Percentiles rank a stretch among this genome's conserved stretches.
These are phyloP conservation scores for Cicer judaicum DNA, from an alignment of 306 rosid species.

Conservation along the genomic window DNA sequence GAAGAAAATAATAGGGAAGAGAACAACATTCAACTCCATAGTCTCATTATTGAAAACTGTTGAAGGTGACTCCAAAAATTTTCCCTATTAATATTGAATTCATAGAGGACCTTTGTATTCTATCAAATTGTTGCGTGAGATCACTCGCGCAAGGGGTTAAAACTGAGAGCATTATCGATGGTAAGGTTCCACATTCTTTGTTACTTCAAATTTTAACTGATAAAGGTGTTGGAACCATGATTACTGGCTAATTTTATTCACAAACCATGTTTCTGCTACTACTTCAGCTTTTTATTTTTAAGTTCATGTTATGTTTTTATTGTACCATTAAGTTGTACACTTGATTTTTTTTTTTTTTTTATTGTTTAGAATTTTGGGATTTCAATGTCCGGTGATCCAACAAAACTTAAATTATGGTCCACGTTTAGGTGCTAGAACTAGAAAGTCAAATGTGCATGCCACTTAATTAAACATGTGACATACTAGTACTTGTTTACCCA, in stretches of 20 bases:
- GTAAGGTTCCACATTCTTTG: conserved; percentile 77
- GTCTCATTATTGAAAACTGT: neutral
- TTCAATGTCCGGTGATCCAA: neutral
- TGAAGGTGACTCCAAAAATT: neutral
- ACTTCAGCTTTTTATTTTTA: neutral
- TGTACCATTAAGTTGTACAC: conserved; percentile 1
- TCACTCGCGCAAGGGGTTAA: conserved; percentile 84
- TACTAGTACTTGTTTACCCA: too few species aligned
- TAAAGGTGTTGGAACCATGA: conserved; percentile 95
- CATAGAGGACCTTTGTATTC: too few species aligned
- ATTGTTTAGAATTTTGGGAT: neutral
- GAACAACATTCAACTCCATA: conserved; percentile 2
- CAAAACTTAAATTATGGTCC: neutral
- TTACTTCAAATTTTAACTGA: conserved; percentile 86
- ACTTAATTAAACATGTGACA: too few species aligned
- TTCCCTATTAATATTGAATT: neutral
- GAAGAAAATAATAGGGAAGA: neutral
- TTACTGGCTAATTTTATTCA: conserved; percentile 52
- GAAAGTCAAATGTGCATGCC: neutral
- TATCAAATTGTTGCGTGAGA: conserved; percentile 54
- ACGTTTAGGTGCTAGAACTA: neutral
- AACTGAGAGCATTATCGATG: conserved; percentile 87
- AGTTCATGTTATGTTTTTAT: neutral
- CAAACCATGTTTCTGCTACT: neutral
- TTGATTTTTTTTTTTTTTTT: neutral